phyloP scores from a whole-genome alignment of 805 yeast species.

The Candida boleticola region DNA sequence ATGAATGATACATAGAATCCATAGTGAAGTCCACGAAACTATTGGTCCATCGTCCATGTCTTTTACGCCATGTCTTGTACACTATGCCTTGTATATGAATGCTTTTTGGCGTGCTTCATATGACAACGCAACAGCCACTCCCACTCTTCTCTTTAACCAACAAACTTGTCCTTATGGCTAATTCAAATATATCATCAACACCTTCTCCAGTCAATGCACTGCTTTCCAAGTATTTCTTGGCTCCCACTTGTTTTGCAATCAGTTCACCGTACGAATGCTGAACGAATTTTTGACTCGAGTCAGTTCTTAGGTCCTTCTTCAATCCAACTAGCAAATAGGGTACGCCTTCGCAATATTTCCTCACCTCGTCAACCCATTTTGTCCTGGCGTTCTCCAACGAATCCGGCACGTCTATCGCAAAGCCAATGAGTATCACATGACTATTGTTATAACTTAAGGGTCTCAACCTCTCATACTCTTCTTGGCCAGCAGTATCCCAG shows the following conservation, averaged over 20 bases:
- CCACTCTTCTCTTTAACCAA: constrained; percentile 34
- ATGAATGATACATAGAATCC: too few relatives aligned
- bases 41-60: too few relatives aligned
- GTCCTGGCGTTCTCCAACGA: constrained; percentile 77
- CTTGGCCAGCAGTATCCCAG: constrained; percentile 98
- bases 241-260: constrained; percentile 78
- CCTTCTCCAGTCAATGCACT: constrained; percentile 93
- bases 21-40: too few relatives aligned
- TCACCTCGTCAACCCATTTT: constrained; percentile 87
- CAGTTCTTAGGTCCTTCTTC: constrained; percentile 70
- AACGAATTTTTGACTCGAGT: constrained; percentile 45
- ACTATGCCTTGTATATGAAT: too few relatives aligned
- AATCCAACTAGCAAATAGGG: constrained; percentile 81
- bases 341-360: constrained; percentile 73
- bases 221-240: constrained; percentile 80
- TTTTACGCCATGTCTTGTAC: too few relatives aligned
- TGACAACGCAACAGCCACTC: constrained; percentile 33
- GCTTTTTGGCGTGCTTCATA: too few relatives aligned
- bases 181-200: constrained; percentile 90
- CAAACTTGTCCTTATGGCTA: constrained; percentile 82
- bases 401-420: constrained; percentile 82
- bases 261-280: constrained; percentile 59
- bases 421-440: constrained; percentile 80
- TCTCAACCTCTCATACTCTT: constrained; percentile 86
- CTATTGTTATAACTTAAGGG: constrained; percentile 88